phyloP scores from a whole-genome alignment of 2,329 filamentous ascomycete genomes.

The Calonectria pseudoturangicola region DNA sequence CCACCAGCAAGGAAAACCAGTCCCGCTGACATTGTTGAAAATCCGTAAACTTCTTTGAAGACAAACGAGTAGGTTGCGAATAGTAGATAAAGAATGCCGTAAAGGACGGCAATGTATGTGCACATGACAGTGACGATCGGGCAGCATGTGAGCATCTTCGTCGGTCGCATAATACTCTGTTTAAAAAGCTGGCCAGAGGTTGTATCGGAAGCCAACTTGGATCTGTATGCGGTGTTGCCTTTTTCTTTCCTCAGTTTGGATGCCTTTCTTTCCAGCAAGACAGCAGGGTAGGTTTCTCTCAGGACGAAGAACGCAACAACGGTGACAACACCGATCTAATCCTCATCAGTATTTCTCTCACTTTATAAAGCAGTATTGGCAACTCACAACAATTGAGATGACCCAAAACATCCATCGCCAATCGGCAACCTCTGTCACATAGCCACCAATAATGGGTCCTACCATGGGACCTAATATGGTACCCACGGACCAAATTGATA shows the following conservation, averaged over 20 bases:
- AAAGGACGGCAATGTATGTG: slow-evolving; percentile 77
- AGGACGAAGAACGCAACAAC: slow-evolving; percentile 18
- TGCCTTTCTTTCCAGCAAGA: slow-evolving; percentile 56
- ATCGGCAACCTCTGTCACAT: slow-evolving; percentile 59
- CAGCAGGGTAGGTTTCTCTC: slow-evolving; percentile 74
- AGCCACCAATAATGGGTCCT: slow-evolving; percentile 65
- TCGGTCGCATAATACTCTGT: slow-evolving; percentile 72
- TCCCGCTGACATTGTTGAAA: slow-evolving; percentile 62
- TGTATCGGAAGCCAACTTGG: background rate
- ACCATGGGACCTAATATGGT: slow-evolving; percentile 74
- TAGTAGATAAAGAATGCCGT: slow-evolving; percentile 75
- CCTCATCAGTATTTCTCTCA: background rate
- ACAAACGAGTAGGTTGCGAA: slow-evolving; percentile 69
- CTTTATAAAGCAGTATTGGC: slow-evolving; percentile 54
- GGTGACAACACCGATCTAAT: slow-evolving; percentile 28
- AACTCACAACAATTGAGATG: slow-evolving; percentile 38
- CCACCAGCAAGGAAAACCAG: slow-evolving; percentile 48
- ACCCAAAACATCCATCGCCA: slow-evolving; percentile 66
- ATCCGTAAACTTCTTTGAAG: slow-evolving; percentile 75
- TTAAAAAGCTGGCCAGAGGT: background rate
- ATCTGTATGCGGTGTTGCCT: background rate
- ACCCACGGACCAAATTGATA: slow-evolving; percentile 77
- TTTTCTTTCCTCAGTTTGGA: background rate
- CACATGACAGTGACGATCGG: slow-evolving; percentile 79
- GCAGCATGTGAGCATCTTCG: slow-evolving; percentile 73